A percentile compares a stretch with the other conserved stretches of the same genome.
Conservation (phyloP, 768 basidiomycete species). For the Vishniacozyma victoriae region DNA sequence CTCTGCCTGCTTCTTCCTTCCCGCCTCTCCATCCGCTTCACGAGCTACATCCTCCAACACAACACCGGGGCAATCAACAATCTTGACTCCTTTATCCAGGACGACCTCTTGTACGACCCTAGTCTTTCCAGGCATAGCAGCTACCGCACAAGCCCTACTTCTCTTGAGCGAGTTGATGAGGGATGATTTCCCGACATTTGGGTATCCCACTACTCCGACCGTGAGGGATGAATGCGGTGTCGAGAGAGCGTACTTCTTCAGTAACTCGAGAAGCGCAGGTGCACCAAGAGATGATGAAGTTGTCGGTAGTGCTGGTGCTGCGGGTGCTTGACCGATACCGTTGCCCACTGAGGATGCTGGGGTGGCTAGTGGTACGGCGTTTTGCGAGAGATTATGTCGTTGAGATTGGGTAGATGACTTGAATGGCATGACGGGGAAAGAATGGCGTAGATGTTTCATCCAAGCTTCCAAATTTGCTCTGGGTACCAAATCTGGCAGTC, state of each 20-base stretch:
- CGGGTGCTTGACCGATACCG: too few relatives aligned
- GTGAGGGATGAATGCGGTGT: constrained; percentile 47
- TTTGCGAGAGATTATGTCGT: constrained; percentile 66
- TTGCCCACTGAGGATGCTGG: constrained; percentile 17
- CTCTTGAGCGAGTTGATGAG: constrained; percentile 48
- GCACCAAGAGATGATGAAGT: constrained; percentile 47
- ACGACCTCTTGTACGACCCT: constrained; percentile 85
- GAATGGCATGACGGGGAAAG: constrained; percentile 88
- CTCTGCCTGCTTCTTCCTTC: constrained; percentile 52
- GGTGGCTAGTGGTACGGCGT: constrained; percentile 27
- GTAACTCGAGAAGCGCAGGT: constrained; percentile 62
- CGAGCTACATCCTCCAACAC: constrained; percentile 77
- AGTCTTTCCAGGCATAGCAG: constrained; percentile 90
- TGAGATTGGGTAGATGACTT: constrained; percentile 72
- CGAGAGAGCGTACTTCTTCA: constrained; percentile 55
- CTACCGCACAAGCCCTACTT: constrained; percentile 65
- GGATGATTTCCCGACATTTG: constrained; percentile 48
- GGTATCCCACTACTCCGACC: constrained; percentile 48
- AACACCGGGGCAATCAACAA: constrained; percentile 96
- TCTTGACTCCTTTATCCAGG: constrained; percentile 82
- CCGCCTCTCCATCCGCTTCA: constrained; percentile 43
- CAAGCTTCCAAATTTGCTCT: constrained; percentile 79
- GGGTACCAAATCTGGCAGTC: constrained; percentile 73
- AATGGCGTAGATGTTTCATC: constrained; percentile 84
- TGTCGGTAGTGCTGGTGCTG: constrained; percentile 34